Percentiles rank a stretch among this genome's conserved stretches.
Evolutionary conservation across 2,329 filamentous ascomycete genomes (phyloP).

Genomic region (Eutypa lata): DNA sequence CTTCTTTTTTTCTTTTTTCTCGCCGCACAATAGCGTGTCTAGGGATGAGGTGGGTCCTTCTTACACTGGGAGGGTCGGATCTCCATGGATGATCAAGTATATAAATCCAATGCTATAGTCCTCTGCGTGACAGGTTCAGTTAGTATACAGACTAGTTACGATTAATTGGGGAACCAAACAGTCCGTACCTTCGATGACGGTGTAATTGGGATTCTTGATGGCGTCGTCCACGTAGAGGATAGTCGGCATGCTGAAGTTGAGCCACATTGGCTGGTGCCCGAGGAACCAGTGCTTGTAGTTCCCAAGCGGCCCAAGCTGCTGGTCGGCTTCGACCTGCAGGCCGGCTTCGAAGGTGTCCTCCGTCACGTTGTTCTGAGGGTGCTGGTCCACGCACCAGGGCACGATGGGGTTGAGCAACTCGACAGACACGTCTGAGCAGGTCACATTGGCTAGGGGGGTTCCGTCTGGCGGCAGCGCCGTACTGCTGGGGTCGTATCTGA

Average conservation of each 20-base stretch:
- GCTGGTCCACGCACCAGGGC: constrained; percentile 14
- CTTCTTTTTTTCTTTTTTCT: too few relatives aligned
- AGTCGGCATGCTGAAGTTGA: constrained; percentile 16
- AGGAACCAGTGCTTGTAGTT: constrained; percentile 21
- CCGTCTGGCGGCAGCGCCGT: constrained; percentile 27
- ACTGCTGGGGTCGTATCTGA: constrained; percentile 20
- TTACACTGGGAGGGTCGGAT: constrained; percentile 3
- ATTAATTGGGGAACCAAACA: too few relatives aligned
- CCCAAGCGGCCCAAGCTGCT: constrained; percentile 24
- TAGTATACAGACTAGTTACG: too few relatives aligned
- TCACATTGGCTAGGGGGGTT: constrained; percentile 1
- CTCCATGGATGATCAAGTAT: constrained; percentile 15
- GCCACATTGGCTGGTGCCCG: constrained; percentile 14
- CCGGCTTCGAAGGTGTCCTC: constrained; percentile 18
- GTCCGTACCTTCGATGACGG: constrained; percentile 12
- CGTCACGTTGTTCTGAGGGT: constrained; percentile 17
- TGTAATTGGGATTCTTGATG: constrained; percentile 13
- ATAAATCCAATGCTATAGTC: constrained; percentile 12
- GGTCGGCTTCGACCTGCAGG: constrained; percentile 13
- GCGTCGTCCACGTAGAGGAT: constrained; percentile 14
- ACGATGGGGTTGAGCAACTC: constrained; percentile 14
- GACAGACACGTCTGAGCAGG: constrained; percentile 11
- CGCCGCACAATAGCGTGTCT: too few relatives aligned
- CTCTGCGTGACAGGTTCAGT: constrained; percentile 4
- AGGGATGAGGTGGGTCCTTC: constrained; percentile 8